A percentile compares a stretch with the other conserved stretches of the same genome.
Evolutionary conservation across 192 early-diverging fungal genomes (phyloP).

Genomic region (Entomortierella lignicola): DNA sequence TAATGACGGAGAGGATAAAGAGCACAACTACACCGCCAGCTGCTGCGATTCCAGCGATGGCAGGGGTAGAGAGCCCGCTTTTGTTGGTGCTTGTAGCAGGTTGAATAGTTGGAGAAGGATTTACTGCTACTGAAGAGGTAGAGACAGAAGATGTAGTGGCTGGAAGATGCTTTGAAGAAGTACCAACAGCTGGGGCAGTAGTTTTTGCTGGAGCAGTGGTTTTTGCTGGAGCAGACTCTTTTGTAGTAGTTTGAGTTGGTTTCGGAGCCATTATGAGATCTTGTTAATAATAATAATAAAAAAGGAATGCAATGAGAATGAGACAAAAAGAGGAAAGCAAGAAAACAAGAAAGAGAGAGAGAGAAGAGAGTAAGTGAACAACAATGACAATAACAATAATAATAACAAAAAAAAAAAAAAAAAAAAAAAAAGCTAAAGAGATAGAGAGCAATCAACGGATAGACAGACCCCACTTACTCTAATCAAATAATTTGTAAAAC

Average conservation of each 20-base stretch:
- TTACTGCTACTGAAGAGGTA: background rate
- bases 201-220: background rate
- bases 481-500: no score
- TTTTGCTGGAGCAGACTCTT: background rate
- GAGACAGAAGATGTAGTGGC: background rate
- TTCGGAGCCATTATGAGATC: background rate
- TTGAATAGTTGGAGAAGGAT: background rate
- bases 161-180: background rate
- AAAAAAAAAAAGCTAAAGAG: background rate
- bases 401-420: conserved; percentile 3
- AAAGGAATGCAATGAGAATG: no score
- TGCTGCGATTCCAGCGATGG: conserved; percentile 46
- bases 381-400: no score
- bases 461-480: no score
- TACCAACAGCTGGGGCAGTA: background rate
- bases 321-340: no score
- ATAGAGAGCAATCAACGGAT: background rate
- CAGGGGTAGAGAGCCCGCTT: conserved; percentile 24
- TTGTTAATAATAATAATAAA: background rate
- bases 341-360: no score
- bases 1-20: conserved; percentile 27
- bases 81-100: background rate
- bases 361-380: background rate
- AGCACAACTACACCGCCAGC: conserved; percentile 32
- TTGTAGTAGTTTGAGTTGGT: background rate